Evolutionary conservation across 805 yeast species (phyloP).

Genomic region (Saturnispora saitoi): DNA sequence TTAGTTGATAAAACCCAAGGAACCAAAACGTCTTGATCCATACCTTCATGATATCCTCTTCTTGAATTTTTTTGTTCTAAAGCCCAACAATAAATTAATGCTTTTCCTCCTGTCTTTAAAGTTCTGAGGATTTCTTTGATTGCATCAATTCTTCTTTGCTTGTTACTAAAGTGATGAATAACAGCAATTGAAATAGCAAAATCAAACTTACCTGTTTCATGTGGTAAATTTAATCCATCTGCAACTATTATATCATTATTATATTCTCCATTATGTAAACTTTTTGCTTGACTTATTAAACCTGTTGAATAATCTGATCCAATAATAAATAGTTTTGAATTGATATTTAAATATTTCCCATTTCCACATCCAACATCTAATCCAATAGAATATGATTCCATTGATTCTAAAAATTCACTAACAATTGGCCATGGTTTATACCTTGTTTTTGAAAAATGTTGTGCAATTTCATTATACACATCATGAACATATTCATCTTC

Average conservation of each 20-base stretch:
- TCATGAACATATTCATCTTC: constrained; percentile 79
- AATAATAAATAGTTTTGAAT: constrained; percentile 55
- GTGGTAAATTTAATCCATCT: constrained; percentile 69
- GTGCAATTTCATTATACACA: constrained; percentile 89
- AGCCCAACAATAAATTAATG: constrained; percentile 93
- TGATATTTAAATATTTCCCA: constrained; percentile 79
- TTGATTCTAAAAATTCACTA: constrained; percentile 49
- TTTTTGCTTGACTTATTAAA: constrained; percentile 53
- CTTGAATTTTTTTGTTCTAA: constrained; percentile 81
- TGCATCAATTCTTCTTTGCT: constrained; percentile 69
- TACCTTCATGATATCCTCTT: constrained; percentile 85
- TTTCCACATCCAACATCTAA: constrained; percentile 96
- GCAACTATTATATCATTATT: constrained; percentile 58
- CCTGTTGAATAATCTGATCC: constrained; percentile 75
- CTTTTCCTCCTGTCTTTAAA: constrained; percentile 52
- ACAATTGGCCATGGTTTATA: constrained; percentile 98
- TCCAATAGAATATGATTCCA: constrained; percentile 56
- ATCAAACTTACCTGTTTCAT: constrained; percentile 39
- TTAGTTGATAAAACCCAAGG: constrained; percentile 82
- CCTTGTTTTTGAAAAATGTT: constrained; percentile 87
- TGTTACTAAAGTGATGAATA: constrained; percentile 89
- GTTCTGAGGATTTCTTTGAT: constrained; percentile 54
- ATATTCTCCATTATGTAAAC: constrained; percentile 22
- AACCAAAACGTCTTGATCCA: constrained; percentile 87
- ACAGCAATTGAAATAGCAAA: constrained; percentile 95